Evolutionary conservation across 2,329 filamentous ascomycete genomes (phyloP).

Genomic region (Arachnopeziza araneosa): DNA sequence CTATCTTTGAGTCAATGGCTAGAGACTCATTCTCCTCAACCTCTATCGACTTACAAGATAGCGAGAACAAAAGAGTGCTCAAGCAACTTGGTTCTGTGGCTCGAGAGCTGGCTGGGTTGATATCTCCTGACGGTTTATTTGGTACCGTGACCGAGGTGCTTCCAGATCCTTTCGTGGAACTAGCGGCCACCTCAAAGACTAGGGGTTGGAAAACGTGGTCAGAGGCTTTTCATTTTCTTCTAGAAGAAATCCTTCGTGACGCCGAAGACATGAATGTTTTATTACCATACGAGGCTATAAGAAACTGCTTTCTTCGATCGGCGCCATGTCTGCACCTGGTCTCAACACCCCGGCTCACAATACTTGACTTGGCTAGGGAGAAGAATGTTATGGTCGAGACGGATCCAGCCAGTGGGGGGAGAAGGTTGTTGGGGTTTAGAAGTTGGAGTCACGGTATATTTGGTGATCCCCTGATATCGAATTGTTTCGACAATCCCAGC

Average conservation of each 20-base stretch:
- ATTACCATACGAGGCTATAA: slow-evolving; percentile 50
- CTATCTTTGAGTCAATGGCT: slow-evolving; percentile 21
- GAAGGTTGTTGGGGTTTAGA: slow-evolving; percentile 43
- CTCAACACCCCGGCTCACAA: slow-evolving; percentile 44
- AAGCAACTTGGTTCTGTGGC: slow-evolving; percentile 26
- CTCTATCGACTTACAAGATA: slow-evolving; percentile 22
- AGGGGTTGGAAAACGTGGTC: slow-evolving; percentile 43
- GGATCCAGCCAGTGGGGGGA: slow-evolving; percentile 5
- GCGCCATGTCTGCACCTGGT: slow-evolving; percentile 47
- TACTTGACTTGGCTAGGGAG: slow-evolving; percentile 48
- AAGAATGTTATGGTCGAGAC: slow-evolving; percentile 42
- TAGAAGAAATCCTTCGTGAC: slow-evolving; percentile 53
- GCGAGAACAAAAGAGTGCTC: slow-evolving; percentile 22
- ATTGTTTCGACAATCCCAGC: slow-evolving; percentile 41
- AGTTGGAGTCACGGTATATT: slow-evolving; percentile 56
- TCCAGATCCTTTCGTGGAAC: slow-evolving; percentile 13
- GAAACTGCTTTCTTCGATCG: slow-evolving; percentile 46
- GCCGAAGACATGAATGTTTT: slow-evolving; percentile 54
- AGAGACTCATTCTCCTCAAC: slow-evolving; percentile 24
- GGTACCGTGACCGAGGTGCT: slow-evolving; percentile 25
- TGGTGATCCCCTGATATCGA: slow-evolving; percentile 52
- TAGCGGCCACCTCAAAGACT: slow-evolving; percentile 2
- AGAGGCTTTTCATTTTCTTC: slow-evolving; percentile 48
- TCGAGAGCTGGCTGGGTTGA: slow-evolving; percentile 23
- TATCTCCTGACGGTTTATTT: slow-evolving; percentile 26